These are phyloP conservation scores for Candida krabiensis DNA, from an alignment of 805 yeast species.

Conservation along the genomic window DNA sequence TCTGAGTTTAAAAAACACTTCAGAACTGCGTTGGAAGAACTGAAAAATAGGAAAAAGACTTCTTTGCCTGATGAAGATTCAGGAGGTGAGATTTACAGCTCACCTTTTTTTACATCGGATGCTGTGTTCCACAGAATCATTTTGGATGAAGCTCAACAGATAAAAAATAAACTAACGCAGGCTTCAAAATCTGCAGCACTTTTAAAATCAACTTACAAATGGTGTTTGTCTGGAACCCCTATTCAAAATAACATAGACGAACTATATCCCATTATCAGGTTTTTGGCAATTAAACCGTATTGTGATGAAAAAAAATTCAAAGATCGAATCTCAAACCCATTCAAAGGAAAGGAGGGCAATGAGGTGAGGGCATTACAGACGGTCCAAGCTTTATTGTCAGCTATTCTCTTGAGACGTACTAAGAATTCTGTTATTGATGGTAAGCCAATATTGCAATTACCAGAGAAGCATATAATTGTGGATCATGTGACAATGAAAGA, in stretches of 20 bases:
- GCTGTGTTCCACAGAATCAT: conserved; percentile 53
- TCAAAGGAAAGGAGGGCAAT: conserved; percentile 37
- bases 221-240: conserved; percentile 61
- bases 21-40: conserved; percentile 35
- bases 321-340: conserved; percentile 54
- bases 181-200: conserved; percentile 47
- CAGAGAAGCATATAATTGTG: conserved; percentile 54
- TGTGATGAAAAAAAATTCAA: conserved; percentile 55
- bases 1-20: conserved; percentile 74
- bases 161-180: conserved; percentile 50
- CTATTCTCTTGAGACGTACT: conserved; percentile 73
- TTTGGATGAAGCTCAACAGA: conserved; percentile 57
- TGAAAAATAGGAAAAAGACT: conserved; percentile 24
- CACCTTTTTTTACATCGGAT: conserved; percentile 61
- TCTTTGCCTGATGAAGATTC: conserved; percentile 35
- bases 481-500: conserved; percentile 50
- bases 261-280: conserved; percentile 50
- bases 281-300: conserved; percentile 63
- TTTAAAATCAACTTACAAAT: conserved; percentile 39
- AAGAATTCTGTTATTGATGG: conserved; percentile 76
- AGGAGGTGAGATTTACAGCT: conserved; percentile 46
- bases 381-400: conserved; percentile 67
- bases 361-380: conserved; percentile 47
- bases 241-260: conserved; percentile 58
- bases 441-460: conserved; percentile 68